phyloP scores from a whole-genome alignment of 495 filamentous ascomycete genomes.

The Tuber borchii region DNA sequence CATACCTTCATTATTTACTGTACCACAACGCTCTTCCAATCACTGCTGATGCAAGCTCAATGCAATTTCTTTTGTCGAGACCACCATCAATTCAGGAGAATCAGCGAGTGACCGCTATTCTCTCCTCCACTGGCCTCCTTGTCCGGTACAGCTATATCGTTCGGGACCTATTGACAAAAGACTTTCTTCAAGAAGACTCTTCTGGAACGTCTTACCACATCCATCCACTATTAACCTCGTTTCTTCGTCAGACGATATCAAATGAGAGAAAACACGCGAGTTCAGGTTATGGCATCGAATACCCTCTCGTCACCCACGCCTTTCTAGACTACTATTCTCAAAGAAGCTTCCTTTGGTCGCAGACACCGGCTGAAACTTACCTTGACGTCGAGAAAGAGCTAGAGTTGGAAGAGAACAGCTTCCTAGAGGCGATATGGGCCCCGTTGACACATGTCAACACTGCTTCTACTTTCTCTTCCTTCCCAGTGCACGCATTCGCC shows the following conservation, averaged over 20 bases:
- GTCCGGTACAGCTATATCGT: slow-evolving; percentile 18
- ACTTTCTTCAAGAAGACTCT: slow-evolving; percentile 19
- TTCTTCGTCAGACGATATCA: slow-evolving; percentile 11
- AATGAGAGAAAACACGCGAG: slow-evolving; percentile 4
- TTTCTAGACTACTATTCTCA: slow-evolving; percentile 28
- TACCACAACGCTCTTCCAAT: slow-evolving; percentile 18
- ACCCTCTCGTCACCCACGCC: slow-evolving; percentile 6
- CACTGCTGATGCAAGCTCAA: slow-evolving; percentile 5
- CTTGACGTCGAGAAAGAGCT: slow-evolving; percentile 17
- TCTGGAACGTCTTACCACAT: slow-evolving; percentile 15
- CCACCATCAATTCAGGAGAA: slow-evolving; percentile 9
- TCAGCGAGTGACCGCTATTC: slow-evolving; percentile 8
- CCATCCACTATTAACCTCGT: slow-evolving; percentile 25
- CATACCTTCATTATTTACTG: slow-evolving; percentile 19
- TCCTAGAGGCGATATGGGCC: slow-evolving; percentile 26
- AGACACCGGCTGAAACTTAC: slow-evolving; percentile 15
- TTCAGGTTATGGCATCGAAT: slow-evolving; percentile 3
- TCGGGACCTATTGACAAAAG: slow-evolving; percentile 17
- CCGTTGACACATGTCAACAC: slow-evolving; percentile 7
- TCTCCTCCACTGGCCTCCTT: slow-evolving; percentile 17
- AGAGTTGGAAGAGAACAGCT: slow-evolving; percentile 28
- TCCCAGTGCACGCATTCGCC: slow-evolving; percentile 19
- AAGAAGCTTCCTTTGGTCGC: slow-evolving; percentile 14
- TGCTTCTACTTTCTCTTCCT: slow-evolving; percentile 17
- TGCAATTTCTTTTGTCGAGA: neutral